A percentile compares a stretch with the other conserved stretches of the same genome.
phyloP scores from a whole-genome alignment of 2,329 filamentous ascomycete species.

The Whalleya microplaca region DNA sequence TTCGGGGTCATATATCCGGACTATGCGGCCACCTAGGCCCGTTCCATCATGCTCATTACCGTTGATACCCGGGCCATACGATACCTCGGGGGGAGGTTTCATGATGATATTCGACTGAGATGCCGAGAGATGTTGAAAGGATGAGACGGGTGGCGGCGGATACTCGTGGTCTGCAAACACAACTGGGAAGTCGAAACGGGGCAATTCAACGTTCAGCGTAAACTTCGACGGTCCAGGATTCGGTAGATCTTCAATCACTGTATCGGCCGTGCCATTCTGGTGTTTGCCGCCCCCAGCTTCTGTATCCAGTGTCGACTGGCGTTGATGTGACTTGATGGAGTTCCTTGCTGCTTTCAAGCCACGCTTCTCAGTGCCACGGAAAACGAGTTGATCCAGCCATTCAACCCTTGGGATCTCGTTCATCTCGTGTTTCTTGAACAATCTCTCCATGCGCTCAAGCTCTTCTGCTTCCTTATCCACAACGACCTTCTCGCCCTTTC shows the following conservation, averaged over 20 bases:
- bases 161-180: constrained; percentile 97
- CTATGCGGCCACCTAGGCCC: constrained; percentile 62
- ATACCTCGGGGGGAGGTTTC: constrained; percentile 85
- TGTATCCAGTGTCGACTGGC: constrained; percentile 43
- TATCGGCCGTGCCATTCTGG: constrained; percentile 35
- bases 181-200: constrained; percentile 92
- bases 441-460: constrained; percentile 81
- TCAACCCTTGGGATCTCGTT: constrained; percentile 90
- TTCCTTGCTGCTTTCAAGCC: constrained; percentile 66
- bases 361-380: constrained; percentile 83
- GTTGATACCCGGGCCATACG: constrained; percentile 87
- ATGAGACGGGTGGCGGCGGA: constrained; percentile 78
- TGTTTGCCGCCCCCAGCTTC: constrained; percentile 41
- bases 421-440: constrained; percentile 98
- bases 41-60: constrained; percentile 58
- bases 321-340: constrained; percentile 62
- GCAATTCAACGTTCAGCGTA: constrained; percentile 86
- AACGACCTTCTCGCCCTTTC: constrained; percentile 51
- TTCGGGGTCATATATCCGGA: constrained; percentile 92
- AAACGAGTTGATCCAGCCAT: constrained; percentile 95
- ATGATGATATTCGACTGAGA: constrained; percentile 71
- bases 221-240: constrained; percentile 62
- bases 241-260: constrained; percentile 50
- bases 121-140: constrained; percentile 65
- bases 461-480: constrained; percentile 79